Evolutionary conservation across 805 yeast species (phyloP).

Genomic region (Candida stauntonica): DNA sequence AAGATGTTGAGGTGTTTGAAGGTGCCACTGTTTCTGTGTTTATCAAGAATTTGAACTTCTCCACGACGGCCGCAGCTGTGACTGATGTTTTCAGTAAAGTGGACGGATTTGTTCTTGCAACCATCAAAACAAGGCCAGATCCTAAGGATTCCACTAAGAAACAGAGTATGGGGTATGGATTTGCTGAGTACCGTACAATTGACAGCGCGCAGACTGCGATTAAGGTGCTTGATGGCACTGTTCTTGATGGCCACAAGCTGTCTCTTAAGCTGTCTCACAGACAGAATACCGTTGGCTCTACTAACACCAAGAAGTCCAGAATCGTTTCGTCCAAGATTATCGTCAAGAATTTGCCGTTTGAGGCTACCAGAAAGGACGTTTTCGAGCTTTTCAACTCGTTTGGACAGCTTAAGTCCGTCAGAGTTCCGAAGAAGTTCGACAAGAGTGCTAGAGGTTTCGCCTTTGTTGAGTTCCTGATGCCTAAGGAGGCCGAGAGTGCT

Average conservation of each 20-base stretch:
- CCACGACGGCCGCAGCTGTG: slow-evolving; percentile 60
- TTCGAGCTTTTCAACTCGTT: slow-evolving; percentile 89
- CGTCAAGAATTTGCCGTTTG: slow-evolving; percentile 96
- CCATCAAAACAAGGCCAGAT: slow-evolving; percentile 85
- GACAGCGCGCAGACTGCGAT: slow-evolving; percentile 79
- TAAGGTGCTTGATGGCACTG: slow-evolving; percentile 64
- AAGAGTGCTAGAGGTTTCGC: slow-evolving; percentile 96
- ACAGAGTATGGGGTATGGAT: slow-evolving; percentile 97
- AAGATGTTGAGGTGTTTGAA: slow-evolving; percentile 38
- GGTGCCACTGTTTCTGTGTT: slow-evolving; percentile 87
- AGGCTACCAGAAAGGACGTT: slow-evolving; percentile 90
- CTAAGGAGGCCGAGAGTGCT: slow-evolving; percentile 90
- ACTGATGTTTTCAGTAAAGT: slow-evolving; percentile 59
- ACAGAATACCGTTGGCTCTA: slow-evolving; percentile 39
- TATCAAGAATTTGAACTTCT: slow-evolving; percentile 86
- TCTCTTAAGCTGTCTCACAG: slow-evolving; percentile 88
- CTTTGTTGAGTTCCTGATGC: slow-evolving; percentile 83
- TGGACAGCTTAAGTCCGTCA: slow-evolving; percentile 89
- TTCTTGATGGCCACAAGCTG: slow-evolving; percentile 83
- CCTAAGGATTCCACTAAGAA: slow-evolving; percentile 60
- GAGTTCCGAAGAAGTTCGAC: slow-evolving; percentile 96
- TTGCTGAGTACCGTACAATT: slow-evolving; percentile 79
- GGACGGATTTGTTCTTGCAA: slow-evolving; percentile 77
- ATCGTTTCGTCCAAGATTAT: slow-evolving; percentile 46
- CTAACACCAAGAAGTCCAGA: slow-evolving; percentile 18